Base-by-base conservation (phyloP, 768 basidiomycete species). In the Russula griseocarnosa region DNA sequence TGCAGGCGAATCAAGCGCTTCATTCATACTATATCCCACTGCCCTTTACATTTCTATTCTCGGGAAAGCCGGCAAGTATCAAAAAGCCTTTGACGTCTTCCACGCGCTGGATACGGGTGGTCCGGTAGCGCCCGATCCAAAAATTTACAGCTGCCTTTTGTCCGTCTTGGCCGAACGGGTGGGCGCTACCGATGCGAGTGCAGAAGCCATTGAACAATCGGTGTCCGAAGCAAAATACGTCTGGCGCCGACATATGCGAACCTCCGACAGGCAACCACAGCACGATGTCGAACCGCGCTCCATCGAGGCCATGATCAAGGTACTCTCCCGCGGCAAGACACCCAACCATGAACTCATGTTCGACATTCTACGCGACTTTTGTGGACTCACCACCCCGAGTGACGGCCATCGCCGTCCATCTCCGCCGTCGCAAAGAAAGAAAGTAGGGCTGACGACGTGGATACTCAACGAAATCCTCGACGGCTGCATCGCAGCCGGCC, bases 41-140 rank as follows among this genome's bases (percentile, higher is more conserved):
- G 81, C 80, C 40, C 71, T 77, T 50, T 94, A 92, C 71, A 81
- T 93, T 52, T 81, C 79, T 59, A 79, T 91, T 44, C 81, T 93
- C 8, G 86, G 83, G 56, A 79, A 79, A 40, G 80, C 83, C 8
- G 80, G 81, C 16, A 74, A 80, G 11, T 81, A 86, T 62, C 84
- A 90, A 66, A 82, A 82, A 61, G 80, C 91, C 18, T 89, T 90
- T 67, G 88, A 92, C 64, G 83, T 92, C 55, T 92, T 85, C 74
- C 83, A 88, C 66, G 78, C 79, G 16, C 74, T 93, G 72, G 84
- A 86, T 60, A 70, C 79, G n/a, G 79, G 83, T 3, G 89, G 88
- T 9, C 82, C 81, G 3, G 70, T 85, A n/a, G 77, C 83, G 0
- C 83, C 90, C 5, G 78, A 86, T 67, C 78, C 79, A 56, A 78